A percentile compares a stretch with the other conserved stretches of the same genome.
phyloP scores from a whole-genome alignment of 495 filamentous ascomycete species.

The Pyronema omphalodes region DNA sequence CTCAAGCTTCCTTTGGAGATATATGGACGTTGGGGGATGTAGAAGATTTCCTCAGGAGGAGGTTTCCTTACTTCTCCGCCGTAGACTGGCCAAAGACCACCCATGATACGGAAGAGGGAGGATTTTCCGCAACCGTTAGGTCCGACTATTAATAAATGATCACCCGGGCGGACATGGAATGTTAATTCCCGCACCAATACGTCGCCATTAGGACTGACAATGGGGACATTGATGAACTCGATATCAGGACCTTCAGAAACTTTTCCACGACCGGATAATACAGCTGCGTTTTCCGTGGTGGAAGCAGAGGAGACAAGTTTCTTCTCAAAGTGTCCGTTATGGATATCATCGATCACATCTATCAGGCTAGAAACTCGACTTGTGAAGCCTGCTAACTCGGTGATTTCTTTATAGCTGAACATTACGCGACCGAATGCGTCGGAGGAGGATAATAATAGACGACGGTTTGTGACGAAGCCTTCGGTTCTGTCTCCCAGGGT shows the following conservation, averaged over 20 bases:
- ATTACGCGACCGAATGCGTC: conserved; percentile 93
- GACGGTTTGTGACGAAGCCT: conserved; percentile 82
- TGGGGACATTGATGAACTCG: conserved; percentile 80
- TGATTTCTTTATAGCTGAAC: conserved; percentile 95
- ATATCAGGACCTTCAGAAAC: conserved; percentile 66
- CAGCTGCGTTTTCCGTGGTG: conserved; percentile 54
- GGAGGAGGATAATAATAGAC: conserved; percentile 76
- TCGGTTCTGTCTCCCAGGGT: conserved; percentile 85
- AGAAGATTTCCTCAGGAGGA: conserved; percentile 79
- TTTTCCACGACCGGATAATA: conserved; percentile 59
- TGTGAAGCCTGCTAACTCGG: conserved; percentile 89
- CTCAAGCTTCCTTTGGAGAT: conserved; percentile 72
- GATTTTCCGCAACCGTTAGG: conserved; percentile 97
- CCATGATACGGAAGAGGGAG: conserved; percentile 84
- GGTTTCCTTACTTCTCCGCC: conserved; percentile 84
- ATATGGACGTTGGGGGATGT: conserved; percentile 93
- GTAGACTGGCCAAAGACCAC: conserved; percentile 97
- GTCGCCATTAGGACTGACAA: conserved; percentile 91
- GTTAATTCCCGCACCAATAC: conserved; percentile 67
- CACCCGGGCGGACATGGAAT: conserved; percentile 67
- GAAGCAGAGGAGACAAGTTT: conserved; percentile 78
- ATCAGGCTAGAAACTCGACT: conserved; percentile 74
- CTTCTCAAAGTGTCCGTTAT: conserved; percentile 79
- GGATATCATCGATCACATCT: conserved; percentile 86
- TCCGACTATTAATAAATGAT: conserved; percentile 86